Base-by-base conservation (phyloP, 2,329 filamentous ascomycete species). In the Teratosphaeria epicoccoides region DNA sequence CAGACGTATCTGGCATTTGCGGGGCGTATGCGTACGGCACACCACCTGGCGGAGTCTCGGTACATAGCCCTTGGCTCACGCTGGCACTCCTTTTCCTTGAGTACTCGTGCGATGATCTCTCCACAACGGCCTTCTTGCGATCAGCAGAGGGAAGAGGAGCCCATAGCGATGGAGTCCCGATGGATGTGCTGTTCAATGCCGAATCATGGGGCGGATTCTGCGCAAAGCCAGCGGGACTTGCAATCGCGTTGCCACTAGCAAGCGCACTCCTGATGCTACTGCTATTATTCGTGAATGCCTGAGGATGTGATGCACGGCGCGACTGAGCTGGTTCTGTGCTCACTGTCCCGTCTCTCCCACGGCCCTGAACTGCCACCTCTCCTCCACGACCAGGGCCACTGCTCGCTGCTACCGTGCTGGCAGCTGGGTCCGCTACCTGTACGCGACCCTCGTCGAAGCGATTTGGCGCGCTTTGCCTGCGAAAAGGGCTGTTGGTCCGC, bases 381-480 rank as follows among this genome's bases (percentile, higher is more conserved):
- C 23, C 22, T 20, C 12, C 47, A 50, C n/a, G 14, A 24, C 12
- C 23, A 20, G n/a, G 2, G n/a, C 43, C 25, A 23, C 9, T 17
- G 17, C 22, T n/a, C 20, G 22, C 47, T 44, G 20, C 25, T 24
- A 23, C 20, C 12, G 46, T 10, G 40, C 9, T 26, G 29, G 47
- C 26, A 24, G 20, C 40, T 9, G 45, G n/a, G n/a, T n/a, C 53
- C 37, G 44, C 47, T 1, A 46, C 43, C 25, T 49, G 33, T 28
- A 50, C 24, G 7, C 43, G 20, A 24, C 14, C 46, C 28, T 33
- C 14, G n/a, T 54, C 52, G 24, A 55, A 26, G 25, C 26, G 29
- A 14, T 57, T 48, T 25, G 55, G 50, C 24, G 52, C 51, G 46
- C 50, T 51, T 46, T 57, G 50, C 29, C 49, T 23, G 26, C 43